These are phyloP conservation scores for Pythium sp. DNA, from an alignment of 352 stramenopile genomes.

Conservation along the genomic window DNA sequence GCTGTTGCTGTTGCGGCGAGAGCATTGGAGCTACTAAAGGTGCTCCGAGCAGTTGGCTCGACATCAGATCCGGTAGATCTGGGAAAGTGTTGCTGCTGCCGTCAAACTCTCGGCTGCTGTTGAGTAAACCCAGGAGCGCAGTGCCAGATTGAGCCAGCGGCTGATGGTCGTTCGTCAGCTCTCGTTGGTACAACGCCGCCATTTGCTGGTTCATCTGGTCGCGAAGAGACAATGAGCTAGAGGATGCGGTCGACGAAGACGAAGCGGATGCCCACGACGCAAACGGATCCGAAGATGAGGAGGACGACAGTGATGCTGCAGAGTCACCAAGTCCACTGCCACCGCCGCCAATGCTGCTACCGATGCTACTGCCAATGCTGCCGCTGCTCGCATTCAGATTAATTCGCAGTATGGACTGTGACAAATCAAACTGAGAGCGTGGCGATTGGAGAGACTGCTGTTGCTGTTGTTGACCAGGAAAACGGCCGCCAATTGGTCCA, in stretches of 20 bases:
- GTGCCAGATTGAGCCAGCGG: slow-evolving; percentile 32
- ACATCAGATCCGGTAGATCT: slow-evolving; percentile 10
- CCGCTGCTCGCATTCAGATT: slow-evolving; percentile 20
- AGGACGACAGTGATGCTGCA: slow-evolving; percentile 7
- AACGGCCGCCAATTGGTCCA: background rate
- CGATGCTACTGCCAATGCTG: slow-evolving; percentile 6
- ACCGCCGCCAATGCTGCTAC: background rate
- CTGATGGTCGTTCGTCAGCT: slow-evolving; percentile 24
- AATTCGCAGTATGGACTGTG: slow-evolving; percentile 43
- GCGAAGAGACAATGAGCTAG: slow-evolving; percentile 23
- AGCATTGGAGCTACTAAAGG: slow-evolving; percentile 12
- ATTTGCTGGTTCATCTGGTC: slow-evolving; percentile 83
- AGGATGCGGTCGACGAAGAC: slow-evolving; percentile 17
- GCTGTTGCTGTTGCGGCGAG: slow-evolving; percentile 17
- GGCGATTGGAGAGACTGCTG: background rate
- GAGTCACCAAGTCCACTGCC: slow-evolving; percentile 17
- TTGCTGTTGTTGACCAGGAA: slow-evolving; percentile 16
- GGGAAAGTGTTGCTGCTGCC: slow-evolving; percentile 1
- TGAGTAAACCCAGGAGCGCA: slow-evolving; percentile 28
- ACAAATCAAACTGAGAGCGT: slow-evolving; percentile 34
- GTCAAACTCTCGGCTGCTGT: slow-evolving; percentile 15
- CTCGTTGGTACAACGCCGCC: slow-evolving; percentile 58
- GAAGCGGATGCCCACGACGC: slow-evolving; percentile 11
- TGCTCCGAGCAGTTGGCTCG: slow-evolving; percentile 7
- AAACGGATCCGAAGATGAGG: slow-evolving; percentile 24